These are phyloP conservation scores for Pythium aquatile DNA, from an alignment of 352 stramenopile species.

Conservation along the genomic window DNA sequence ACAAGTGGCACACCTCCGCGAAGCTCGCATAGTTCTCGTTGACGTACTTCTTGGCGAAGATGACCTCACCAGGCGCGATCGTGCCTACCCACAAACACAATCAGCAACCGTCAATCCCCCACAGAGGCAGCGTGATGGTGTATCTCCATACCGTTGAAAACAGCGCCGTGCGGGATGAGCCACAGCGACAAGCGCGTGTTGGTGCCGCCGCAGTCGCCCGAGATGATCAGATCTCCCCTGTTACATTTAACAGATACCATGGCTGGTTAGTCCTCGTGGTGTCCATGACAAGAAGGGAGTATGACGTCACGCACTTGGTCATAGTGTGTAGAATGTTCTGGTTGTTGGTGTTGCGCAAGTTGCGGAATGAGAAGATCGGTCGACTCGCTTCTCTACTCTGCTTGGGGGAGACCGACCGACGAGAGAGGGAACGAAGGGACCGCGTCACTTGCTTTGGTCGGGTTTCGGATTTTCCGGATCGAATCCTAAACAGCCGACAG, in stretches of 20 bases:
- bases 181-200: constrained; percentile 94
- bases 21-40: constrained; percentile 85
- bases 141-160: constrained; percentile 46
- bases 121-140: too few relatives aligned
- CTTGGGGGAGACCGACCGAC: background rate
- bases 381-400: constrained; percentile 9
- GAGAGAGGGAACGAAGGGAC: constrained; percentile 4
- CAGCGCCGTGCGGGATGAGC: constrained; percentile 62
- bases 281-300: background rate
- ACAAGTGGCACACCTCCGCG: constrained; percentile 89
- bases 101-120: too few relatives aligned
- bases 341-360: constrained; percentile 9
- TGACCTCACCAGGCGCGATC: constrained; percentile 75
- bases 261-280: too few relatives aligned
- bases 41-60: constrained; percentile 86
- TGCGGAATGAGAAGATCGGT: constrained; percentile 13
- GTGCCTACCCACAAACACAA: constrained; percentile 33
- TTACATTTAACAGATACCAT: background rate
- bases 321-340: constrained; percentile 12
- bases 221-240: constrained; percentile 73
- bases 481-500: background rate
- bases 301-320: constrained; percentile 11
- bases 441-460: constrained; percentile 4
- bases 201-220: constrained; percentile 96
- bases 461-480: background rate